Evolutionary conservation across 2,329 filamentous ascomycete genomes (phyloP), one percentile per base, ranked within the genome.

Genomic region (Daldinia sp.): DNA sequence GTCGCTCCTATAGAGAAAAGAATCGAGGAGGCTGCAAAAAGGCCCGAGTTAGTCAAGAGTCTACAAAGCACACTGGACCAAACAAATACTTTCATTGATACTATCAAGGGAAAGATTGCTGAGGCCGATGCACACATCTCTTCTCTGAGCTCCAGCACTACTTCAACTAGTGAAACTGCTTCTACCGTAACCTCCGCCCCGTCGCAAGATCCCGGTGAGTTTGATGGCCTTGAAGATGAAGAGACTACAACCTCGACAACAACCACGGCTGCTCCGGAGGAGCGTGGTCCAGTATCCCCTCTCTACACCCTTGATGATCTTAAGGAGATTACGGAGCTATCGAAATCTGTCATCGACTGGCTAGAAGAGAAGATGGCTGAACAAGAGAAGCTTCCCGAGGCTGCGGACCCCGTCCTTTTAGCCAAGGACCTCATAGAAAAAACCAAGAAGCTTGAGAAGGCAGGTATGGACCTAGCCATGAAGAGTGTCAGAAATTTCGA

Each of bases 191-290:
- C 82, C 1, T 74, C 84, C 4, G 79, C 84, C 13, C 79, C 83
- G 1, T 75, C 84, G 1, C 76, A 82, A 10, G 66, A 74, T 17
- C 64, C 74, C 9, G 82, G 81, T 35, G 85, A 87, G 2, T 88
- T 92, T 71, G 91, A 88, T 30, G 90, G 88, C n/a, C 85, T 95
- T 0, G 93, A 96, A 66, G 92, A 95, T 52, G 90, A 92, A 19
- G 78, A 81, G 11, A 72, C 74, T 6, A 73, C 74, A 2, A 72
- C 74, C 30, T 73, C 71, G 8, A 74, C 76, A 17, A 70, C 74
- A 3, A 74, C 73, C 71, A 85, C 75, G 69, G 80, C 76, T 45
- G 77, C 75, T 39, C 79, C 80, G 73, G 82, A 85, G 52, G 79
- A 84, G 41, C 76, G 78, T 52, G 85, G 85, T 0, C 84, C 87